Base-by-base conservation (phyloP, 2,329 filamentous ascomycete species). In the Arthrobotrys megalospora region DNA sequence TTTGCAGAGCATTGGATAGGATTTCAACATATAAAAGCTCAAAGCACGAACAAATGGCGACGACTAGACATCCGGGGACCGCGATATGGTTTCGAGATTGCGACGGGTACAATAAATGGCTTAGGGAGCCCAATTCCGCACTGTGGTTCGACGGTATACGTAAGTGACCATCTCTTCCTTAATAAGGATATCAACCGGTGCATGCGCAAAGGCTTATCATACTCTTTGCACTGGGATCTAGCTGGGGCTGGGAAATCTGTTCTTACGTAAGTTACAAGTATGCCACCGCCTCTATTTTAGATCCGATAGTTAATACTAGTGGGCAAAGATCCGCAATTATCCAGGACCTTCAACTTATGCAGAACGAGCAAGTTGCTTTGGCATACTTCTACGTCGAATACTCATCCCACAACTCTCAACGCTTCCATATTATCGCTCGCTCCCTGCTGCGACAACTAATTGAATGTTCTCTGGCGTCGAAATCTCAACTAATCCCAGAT, bases 241-340 rank as follows among this genome's bases (percentile, higher is more conserved):
- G 68, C 68, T 41, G 68, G 68, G n/a, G 68, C 68, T 28, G 68
- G 68, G 41, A 71, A 71, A 36, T 71, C 68, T 47, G 68, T 71
- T 34, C 21, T 71, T 2, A 71, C 68, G 68, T 71, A 53, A 19
- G 67, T 45, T 24, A 11, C 19, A 28, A 7, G 14, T 34, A 11
- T 70, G 6, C 19, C 34, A 62, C 1, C 19, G 12, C 32, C 24
- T 24, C 6, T 50, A 38, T 8, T n/a, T 12, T 36, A n/a, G 6
- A 41, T 12, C 19, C 16, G 19, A 45, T 32, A 38, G 24, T 34
- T 32, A 19, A 48, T 45, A 5, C 12, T 16, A 3, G 52, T 7
- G 41, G 7, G n/a, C 38, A 34, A 34, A 71, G 68, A 6, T 71
- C 68, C 2, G 41, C 55, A 2, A 47, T 71, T 10, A 71, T 71